Base-by-base conservation (phyloP, 2,329 filamentous ascomycete genomes). In the Hymenoscyphus albidus region DNA sequence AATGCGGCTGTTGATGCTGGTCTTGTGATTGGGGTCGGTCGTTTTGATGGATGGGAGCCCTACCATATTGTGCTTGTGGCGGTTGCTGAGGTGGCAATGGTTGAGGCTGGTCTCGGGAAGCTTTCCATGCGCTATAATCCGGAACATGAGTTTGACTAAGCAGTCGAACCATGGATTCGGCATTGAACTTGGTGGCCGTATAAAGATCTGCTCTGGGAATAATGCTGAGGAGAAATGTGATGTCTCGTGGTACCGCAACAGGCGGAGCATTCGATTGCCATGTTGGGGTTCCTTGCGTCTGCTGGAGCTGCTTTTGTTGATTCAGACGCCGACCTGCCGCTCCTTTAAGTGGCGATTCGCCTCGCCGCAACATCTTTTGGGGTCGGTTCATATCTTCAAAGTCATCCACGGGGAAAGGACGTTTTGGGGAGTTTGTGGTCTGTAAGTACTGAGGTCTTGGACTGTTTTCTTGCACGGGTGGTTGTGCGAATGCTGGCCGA, bases 271-370 rank as follows among this genome's bases (percentile, higher is more conserved):
- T 72, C 22, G 71, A 73, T 68, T 70, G 76, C 74, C 71, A 74
- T 18, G 66, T 71, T 16, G 75, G 68, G 35, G 73, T 71, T 13
- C 77, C 76, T 68, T 81, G 80, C 13, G 80, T 80, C 69, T 85
- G 85, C 70, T 83, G 86, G 5, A 87, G 82, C 61, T 86, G 84
- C 74, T 72, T 77, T 66, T 74, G 80, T 74, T 95, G 90, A 72
- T 95, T 92, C 27, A 96, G 82, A 42, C 93, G 88, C 63, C 93
- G 88, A 32, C 92, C 92, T 44, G 94, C 92, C 1, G 92, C 91
- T 14, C 92, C 92, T 76, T 98, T 99, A 44, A 98, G 83, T 0
- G 96, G 95, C 5, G 94, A 98, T 64, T 91, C 93, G n/a, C 90
- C 93, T 56, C 96, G 88, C 3, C 35, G 44, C 59, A 89, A 85